Evolutionary conservation across 768 basidiomycete genomes (phyloP).

Genomic region (Lactifluus hygrophoroides): DNA sequence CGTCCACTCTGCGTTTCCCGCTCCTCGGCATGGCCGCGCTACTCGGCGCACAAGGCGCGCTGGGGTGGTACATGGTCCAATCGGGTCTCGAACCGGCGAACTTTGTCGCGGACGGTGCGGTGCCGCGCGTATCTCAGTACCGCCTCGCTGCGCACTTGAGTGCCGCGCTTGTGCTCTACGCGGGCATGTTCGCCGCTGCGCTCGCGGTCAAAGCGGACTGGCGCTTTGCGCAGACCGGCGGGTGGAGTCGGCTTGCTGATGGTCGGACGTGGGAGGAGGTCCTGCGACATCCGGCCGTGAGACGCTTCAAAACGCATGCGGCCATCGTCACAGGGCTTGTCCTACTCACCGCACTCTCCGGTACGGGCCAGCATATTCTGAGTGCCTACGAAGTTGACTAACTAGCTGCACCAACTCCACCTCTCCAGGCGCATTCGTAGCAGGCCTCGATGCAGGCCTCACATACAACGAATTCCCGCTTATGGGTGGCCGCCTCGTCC

Average conservation of each 20-base stretch:
- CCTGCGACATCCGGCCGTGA: slow-evolving; percentile 48
- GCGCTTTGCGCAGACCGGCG: slow-evolving; percentile 50
- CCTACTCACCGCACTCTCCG: slow-evolving; percentile 86
- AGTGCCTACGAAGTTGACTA: too few relatives aligned
- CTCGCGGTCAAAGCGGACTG: slow-evolving; percentile 71
- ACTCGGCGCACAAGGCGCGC: slow-evolving; percentile 82
- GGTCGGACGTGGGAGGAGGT: slow-evolving; percentile 35
- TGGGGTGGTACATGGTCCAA: slow-evolving; percentile 99
- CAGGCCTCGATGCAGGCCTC: slow-evolving; percentile 92
- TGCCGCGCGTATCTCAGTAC: slow-evolving; percentile 95
- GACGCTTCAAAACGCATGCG: slow-evolving; percentile 49
- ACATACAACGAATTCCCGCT: slow-evolving; percentile 97
- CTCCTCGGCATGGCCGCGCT: slow-evolving; percentile 68
- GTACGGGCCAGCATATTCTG: too few relatives aligned
- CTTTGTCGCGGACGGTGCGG: slow-evolving; percentile 70
- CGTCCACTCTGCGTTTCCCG: slow-evolving; percentile 49
- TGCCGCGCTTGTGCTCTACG: slow-evolving; percentile 86
- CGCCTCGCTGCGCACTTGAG: slow-evolving; percentile 90
- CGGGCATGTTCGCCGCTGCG: slow-evolving; percentile 83
- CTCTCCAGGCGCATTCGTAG: slow-evolving; percentile 85
- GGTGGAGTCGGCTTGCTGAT: slow-evolving; percentile 48
- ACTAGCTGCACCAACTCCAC: too few relatives aligned
- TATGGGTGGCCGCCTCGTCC: slow-evolving; percentile 85
- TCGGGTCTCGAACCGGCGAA: slow-evolving; percentile 84
- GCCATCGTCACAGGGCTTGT: slow-evolving; percentile 68